A percentile compares a stretch with the other conserved stretches of the same genome.
phyloP scores from a whole-genome alignment of 495 filamentous ascomycete species.

The Rhypophila decipiens region DNA sequence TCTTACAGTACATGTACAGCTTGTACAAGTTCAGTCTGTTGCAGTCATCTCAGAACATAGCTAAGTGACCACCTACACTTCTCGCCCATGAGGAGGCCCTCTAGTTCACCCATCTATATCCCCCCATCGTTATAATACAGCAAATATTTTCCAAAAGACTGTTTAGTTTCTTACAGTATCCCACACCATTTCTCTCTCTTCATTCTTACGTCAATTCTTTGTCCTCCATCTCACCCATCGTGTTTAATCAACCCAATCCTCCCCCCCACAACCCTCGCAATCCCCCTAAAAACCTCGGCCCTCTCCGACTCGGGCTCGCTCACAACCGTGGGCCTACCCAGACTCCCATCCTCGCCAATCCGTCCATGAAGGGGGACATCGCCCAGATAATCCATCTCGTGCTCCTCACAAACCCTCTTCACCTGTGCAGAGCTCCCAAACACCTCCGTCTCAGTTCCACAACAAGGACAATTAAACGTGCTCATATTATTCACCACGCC shows the following conservation, averaged over 20 bases:
- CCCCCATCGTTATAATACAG: too few relatives aligned
- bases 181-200: too few relatives aligned
- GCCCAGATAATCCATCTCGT: conserved; percentile 70
- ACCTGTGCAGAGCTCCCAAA: conserved; percentile 58
- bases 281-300: conserved; percentile 61
- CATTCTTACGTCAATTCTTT: too few relatives aligned
- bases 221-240: too few relatives aligned
- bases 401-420: conserved; percentile 39
- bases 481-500: conserved; percentile 98
- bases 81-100: too few relatives aligned
- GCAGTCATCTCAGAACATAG: too few relatives aligned
- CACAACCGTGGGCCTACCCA: conserved; percentile 86
- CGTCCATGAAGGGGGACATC: conserved; percentile 83
- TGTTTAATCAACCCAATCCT: conserved; percentile 48
- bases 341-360: conserved; percentile 85
- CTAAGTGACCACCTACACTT: too few relatives aligned
- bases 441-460: conserved; percentile 65
- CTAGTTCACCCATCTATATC: too few relatives aligned
- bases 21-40: too few relatives aligned
- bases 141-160: too few relatives aligned
- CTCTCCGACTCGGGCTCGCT: conserved; percentile 68
- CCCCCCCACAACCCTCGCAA: conserved; percentile 56
- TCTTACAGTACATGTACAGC: too few relatives aligned
- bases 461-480: conserved; percentile 75
- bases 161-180: too few relatives aligned